Conservation (phyloP, 2,329 filamentous ascomycete species). For the Beauveria scarabaeidicola region DNA sequence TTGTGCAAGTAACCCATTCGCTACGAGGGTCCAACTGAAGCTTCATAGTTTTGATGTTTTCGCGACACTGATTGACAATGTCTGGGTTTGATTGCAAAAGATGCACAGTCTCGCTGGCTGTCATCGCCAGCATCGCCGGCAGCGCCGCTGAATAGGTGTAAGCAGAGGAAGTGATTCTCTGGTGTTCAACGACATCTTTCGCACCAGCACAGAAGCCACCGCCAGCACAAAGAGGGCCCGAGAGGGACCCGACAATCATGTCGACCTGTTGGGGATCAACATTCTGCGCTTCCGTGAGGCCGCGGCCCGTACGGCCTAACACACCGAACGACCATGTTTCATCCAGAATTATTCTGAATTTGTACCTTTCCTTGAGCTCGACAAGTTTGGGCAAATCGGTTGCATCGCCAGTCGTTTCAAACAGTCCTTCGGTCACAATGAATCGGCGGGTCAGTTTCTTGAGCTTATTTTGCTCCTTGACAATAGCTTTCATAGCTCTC, state of each 20-base stretch:
- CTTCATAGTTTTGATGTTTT: conserved; percentile 79
- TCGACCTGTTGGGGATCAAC: conserved; percentile 89
- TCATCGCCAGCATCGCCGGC: conserved; percentile 90
- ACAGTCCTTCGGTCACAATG: conserved; percentile 91
- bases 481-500: conserved; percentile 72
- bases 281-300: conserved; percentile 92
- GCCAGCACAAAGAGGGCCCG: conserved; percentile 81
- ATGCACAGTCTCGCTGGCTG: conserved; percentile 81
- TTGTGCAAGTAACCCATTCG: conserved; percentile 83
- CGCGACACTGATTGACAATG: conserved; percentile 66
- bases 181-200: conserved; percentile 88
- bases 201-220: conserved; percentile 94
- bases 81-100: conserved; percentile 83
- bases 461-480: conserved; percentile 73
- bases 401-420: conserved; percentile 82
- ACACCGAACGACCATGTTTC: conserved; percentile 98
- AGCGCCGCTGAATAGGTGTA: conserved; percentile 96
- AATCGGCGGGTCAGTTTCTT: conserved; percentile 88
- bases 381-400: conserved; percentile 81
- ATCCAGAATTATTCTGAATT: conserved; percentile 94
- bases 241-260: conserved; percentile 92
- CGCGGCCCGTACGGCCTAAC: conserved; percentile 81
- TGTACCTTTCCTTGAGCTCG: conserved; percentile 91
- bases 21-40: conserved; percentile 84
- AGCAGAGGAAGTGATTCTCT: conserved; percentile 82